Percentiles rank a stretch among this genome's conserved stretches.
Evolutionary conservation across 1,284 basidiomycete genomes (phyloP).

Genomic region (Phylloboletellus chloephorus): DNA sequence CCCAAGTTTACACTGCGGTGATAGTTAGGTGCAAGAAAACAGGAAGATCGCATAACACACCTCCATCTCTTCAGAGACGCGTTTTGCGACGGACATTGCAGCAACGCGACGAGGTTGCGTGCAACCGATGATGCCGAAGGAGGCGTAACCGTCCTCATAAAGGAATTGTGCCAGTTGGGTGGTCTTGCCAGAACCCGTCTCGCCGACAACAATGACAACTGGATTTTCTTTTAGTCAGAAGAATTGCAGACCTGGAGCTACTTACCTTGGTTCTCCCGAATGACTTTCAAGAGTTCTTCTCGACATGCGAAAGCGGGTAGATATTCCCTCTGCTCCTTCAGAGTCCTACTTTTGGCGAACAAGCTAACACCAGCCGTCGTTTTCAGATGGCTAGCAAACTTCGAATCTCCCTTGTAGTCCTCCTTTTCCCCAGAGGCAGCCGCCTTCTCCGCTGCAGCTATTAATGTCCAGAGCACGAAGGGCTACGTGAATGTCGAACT

Average conservation of each 20-base stretch:
- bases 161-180: conserved; percentile 90
- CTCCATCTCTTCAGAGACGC: conserved; percentile 95
- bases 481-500: conserved; percentile 75
- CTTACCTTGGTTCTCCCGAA: conserved; percentile 92
- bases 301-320: conserved; percentile 97
- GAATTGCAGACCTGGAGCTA: background rate
- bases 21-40: conserved; percentile 2
- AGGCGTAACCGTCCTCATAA: conserved; percentile 93
- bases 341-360: conserved; percentile 78
- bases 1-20: conserved; percentile 74
- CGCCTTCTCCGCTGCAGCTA: conserved; percentile 60
- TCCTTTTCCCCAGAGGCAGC: conserved; percentile 60
- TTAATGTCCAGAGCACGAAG: conserved; percentile 25
- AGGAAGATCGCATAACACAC: conserved; percentile 34
- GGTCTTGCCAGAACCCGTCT: conserved; percentile 95
- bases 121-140: conserved; percentile 86
- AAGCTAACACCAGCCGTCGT: conserved; percentile 71
- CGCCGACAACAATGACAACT: conserved; percentile 93
- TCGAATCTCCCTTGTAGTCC: conserved; percentile 90
- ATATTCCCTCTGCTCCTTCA: conserved; percentile 96
- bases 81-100: conserved; percentile 98
- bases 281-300: conserved; percentile 85
- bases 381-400: conserved; percentile 92
- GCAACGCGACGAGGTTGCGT: conserved; percentile 97
- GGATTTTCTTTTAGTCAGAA: background rate